Evolutionary conservation across 139 green algal species (phyloP), one percentile per base, ranked within the genome.

Genomic region (Tetratostichococcus sp.): DNA sequence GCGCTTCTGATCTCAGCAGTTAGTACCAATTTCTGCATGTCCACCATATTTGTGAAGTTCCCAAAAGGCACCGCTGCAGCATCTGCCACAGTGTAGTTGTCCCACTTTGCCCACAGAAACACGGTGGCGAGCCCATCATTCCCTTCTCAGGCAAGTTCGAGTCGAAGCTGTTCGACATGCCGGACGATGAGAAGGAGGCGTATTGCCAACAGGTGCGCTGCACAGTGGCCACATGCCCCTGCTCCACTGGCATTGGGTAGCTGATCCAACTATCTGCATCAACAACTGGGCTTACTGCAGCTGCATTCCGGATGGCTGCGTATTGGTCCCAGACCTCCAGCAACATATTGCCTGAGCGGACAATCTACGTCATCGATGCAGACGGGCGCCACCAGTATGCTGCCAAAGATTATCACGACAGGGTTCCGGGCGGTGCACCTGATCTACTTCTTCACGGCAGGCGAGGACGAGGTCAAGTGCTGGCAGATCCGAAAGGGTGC

Each of bases 381-480:
- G 79, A 71, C 75, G 39, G 86, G 74, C 4, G 75, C 70, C 31
- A 62, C 71, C 25, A 87, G 77, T n/a, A 88, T 83, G 35, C 82
- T 97, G 73, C 86, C 88, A 35, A 98, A 99, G 88, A 98, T 98
- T 82, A 94, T 99, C 83, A 96, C 92, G 34, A 94, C 92, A 0
- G 96, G 94, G 30, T 99, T 98, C 86, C 88, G 87, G 69, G 83
- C 87, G 1, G 87, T 94, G 26, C 86, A 97, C 70, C 85, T 99
- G 32, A 99, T 99, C 80, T 99, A 99, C 84, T 99, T 98, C 90
- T 99, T 99, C 89, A 99, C 96, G 5, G 93, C 92, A 17, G 96
- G 96, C 11, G 77, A 87, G 34, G 93, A 97, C 73, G 96, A 99
- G 84, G 96, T 98, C 74, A 94, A 95, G 83, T 97, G 92, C 82